Percentiles rank a stretch among this genome's conserved stretches.
phyloP scores from a whole-genome alignment of 2,329 filamentous ascomycete genomes.

The Lasiodiplodia citricola region DNA sequence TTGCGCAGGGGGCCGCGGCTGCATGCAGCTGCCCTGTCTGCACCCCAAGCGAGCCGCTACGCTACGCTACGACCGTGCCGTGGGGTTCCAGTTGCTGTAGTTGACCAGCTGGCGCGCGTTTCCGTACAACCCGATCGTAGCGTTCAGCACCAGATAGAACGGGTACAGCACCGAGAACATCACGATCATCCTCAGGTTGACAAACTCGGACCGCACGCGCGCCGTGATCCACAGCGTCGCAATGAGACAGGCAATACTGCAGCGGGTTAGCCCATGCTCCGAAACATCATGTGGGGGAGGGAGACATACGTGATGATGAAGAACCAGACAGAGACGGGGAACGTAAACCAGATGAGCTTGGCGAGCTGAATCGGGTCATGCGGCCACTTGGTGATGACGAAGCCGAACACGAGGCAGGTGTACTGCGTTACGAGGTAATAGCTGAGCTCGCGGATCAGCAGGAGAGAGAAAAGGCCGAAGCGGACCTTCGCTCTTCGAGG shows the following conservation, averaged over 20 bases:
- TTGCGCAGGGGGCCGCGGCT: conserved; percentile 13
- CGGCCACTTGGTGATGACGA: conserved; percentile 54
- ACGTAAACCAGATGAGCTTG: conserved; percentile 54
- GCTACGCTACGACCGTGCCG: conserved; percentile 41
- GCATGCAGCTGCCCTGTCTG: conserved; percentile 3
- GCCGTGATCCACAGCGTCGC: conserved; percentile 55
- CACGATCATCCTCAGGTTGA: conserved; percentile 47
- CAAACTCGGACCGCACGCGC: conserved; percentile 53
- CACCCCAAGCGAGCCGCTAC: not conserved
- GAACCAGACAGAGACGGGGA: conserved; percentile 55
- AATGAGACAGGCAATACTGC: conserved; percentile 49
- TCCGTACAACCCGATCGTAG: conserved; percentile 54
- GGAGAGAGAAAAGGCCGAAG: conserved; percentile 52
- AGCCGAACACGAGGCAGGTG: conserved; percentile 52
- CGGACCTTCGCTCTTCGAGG: conserved; percentile 44
- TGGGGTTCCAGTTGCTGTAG: conserved; percentile 57
- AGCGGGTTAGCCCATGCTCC: conserved; percentile 1
- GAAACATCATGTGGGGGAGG: conserved; percentile 10
- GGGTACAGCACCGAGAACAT: conserved; percentile 52
- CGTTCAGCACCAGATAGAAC: conserved; percentile 51
- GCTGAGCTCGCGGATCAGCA: conserved; percentile 53
- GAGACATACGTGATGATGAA: conserved; percentile 50
- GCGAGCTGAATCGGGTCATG: conserved; percentile 43
- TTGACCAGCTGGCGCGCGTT: conserved; percentile 54
- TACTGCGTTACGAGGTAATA: conserved; percentile 58